Conservation (phyloP, 495 filamentous ascomycete species). For the Neohortaea acidophila region DNA sequence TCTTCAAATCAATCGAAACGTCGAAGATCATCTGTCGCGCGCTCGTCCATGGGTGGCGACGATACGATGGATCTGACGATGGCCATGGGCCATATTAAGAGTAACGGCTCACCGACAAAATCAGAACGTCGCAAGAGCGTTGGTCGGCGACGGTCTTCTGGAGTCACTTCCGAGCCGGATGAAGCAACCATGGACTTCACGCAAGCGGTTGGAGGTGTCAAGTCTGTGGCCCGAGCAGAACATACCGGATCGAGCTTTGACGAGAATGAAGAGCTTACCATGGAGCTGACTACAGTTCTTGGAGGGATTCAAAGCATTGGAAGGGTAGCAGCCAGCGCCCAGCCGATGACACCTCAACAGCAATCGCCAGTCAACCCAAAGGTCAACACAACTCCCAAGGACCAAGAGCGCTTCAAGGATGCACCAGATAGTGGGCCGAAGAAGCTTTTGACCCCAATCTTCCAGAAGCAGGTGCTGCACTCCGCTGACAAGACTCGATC, state of each 20-base stretch:
- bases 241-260: conserved; percentile 22
- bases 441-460: conserved; percentile 32
- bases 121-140: conserved; percentile 16
- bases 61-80: conserved; percentile 54
- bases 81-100: conserved; percentile 60
- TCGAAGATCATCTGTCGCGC: conserved; percentile 16
- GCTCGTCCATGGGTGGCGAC: conserved; percentile 21
- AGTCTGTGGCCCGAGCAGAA: conserved; percentile 10
- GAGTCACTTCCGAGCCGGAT: conserved; percentile 25
- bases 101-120: conserved; percentile 15
- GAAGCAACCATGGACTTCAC: conserved; percentile 72
- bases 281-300: conserved; percentile 65
- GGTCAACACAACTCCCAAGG: conserved; percentile 33
- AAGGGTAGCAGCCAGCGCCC: conserved; percentile 5
- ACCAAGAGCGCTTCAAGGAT: conserved; percentile 37
- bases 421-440: conserved; percentile 28
- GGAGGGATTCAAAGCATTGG: conserved; percentile 37
- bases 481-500: conserved; percentile 10
- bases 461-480: conserved; percentile 21
- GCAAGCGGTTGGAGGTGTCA: conserved; percentile 50
- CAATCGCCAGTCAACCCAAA: conserved; percentile 32
- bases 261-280: conserved; percentile 60
- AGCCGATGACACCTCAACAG: conserved; percentile 27
- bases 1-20: conserved; percentile 3
- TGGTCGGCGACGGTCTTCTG: conserved; percentile 15